Base-by-base conservation (phyloP, 140 eudicot species). In the Senecio squalidus region DNA sequence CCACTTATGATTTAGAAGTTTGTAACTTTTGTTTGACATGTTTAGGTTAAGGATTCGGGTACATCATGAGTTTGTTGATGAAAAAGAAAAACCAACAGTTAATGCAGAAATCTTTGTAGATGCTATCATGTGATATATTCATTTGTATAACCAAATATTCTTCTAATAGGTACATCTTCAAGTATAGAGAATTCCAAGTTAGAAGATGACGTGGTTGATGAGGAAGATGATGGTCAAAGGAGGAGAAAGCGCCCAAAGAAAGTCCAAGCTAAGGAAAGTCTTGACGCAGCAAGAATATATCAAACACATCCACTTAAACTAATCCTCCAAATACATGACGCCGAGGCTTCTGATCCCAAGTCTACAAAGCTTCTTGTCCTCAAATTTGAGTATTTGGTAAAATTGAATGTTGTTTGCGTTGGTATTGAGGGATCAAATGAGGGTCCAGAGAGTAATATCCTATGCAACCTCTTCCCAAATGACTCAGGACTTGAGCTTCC, bases 161-260 rank as follows among this genome's bases (percentile, higher is more conserved):
- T n/a, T n/a, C n/a, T n/a, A n/a, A 27, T 82, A 86, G 96, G 79
- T 48, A 18, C 69, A 55, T 66, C 87, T 55, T 26, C 82, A 27
- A 74, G 16, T 65, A 71, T 48, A 53, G 98, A 91, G 66, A 82
- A 61, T 77, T 70, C 86, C 25, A 84, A 74, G 67, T 9, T 84
- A 58, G 96, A 84, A 54, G 98, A 86, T 44, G 94, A 91, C 36
- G 79, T 62, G 23, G 83, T 82, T 66, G 96, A 91, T 62, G 96
- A 91, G 55, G 98, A 91, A 72, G 96, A 91, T 75, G 96, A 91
- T 75, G 89, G 95, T 17, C 98, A 90, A 79, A 83, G 98, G 73
- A 83, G 95, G 75, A 76, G 98, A 67, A 90, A 90, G 62, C 82
- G 98, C 40, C 91, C 94, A 22, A 90, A 86, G 67, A 86, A 86